Evolutionary conservation across 2,329 filamentous ascomycete species (phyloP).

Genomic region (Phyllachora maydis): DNA sequence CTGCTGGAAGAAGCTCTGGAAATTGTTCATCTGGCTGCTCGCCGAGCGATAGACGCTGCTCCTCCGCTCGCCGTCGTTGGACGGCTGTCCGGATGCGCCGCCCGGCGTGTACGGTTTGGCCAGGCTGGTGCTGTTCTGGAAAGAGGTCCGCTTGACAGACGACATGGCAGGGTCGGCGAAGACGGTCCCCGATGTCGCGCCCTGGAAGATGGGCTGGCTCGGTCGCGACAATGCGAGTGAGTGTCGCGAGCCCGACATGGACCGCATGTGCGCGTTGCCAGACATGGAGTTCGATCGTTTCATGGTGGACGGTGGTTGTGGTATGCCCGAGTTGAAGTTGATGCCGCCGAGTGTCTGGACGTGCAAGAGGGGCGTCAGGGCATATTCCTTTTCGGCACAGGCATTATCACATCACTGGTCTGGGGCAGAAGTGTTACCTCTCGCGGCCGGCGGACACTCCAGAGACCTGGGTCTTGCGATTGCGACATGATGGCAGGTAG

Average conservation of each 20-base stretch:
- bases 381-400: too few relatives aligned
- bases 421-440: conserved; percentile 38
- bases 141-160: conserved; percentile 66
- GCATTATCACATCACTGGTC: too few relatives aligned
- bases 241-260: conserved; percentile 64
- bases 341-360: conserved; percentile 67
- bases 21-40: conserved; percentile 39
- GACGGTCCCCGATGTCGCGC: conserved; percentile 60
- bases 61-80: conserved; percentile 36
- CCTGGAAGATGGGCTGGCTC: conserved; percentile 73
- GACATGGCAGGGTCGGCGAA: conserved; percentile 65
- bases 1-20: conserved; percentile 91
- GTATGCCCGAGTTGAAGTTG: conserved; percentile 66
- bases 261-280: conserved; percentile 58
- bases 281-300: conserved; percentile 75
- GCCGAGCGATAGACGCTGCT: conserved; percentile 72
- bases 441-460: conserved; percentile 79
- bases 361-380: conserved; percentile 1
- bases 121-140: conserved; percentile 34
- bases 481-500: too few relatives aligned
- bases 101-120: conserved; percentile 53
- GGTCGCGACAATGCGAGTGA: conserved; percentile 71
- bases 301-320: conserved; percentile 80
- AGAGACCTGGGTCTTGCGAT: conserved; percentile 82
- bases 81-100: conserved; percentile 19